Percentiles rank a stretch among this genome's conserved stretches.
These are phyloP conservation scores for Taphrina betulina DNA, from an alignment of 1,139 yeast species.

Conservation along the genomic window DNA sequence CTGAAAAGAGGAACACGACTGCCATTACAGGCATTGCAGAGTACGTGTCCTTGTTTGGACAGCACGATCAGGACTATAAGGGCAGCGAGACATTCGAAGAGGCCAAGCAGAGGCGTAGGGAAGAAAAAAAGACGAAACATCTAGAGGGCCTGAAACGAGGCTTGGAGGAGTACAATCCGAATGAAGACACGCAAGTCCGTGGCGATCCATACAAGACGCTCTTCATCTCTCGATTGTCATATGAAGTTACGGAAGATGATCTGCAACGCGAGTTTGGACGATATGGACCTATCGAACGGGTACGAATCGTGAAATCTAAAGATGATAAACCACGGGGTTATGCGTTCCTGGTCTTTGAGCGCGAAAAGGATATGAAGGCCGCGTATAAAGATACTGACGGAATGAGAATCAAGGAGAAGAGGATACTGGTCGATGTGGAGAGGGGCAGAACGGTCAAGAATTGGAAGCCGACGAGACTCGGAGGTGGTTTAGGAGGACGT, in stretches of 20 bases:
- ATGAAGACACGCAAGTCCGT: constrained; percentile 58
- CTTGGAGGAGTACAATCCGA: constrained; percentile 51
- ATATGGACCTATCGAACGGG: constrained; percentile 67
- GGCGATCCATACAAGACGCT: constrained; percentile 79
- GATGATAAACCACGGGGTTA: constrained; percentile 70
- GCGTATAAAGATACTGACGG: constrained; percentile 65
- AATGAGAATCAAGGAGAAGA: constrained; percentile 53
- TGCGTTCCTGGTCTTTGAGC: constrained; percentile 74
- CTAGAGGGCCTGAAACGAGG: constrained; percentile 44
- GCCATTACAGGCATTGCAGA: constrained; percentile 55
- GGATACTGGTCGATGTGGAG: constrained; percentile 75
- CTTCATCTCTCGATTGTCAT: constrained; percentile 71
- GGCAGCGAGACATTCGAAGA: constrained; percentile 48
- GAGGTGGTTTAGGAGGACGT: constrained; percentile 73
- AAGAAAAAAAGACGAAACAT: constrained; percentile 43
- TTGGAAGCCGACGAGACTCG: constrained; percentile 79
- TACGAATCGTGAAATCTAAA: constrained; percentile 64
- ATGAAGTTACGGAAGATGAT: constrained; percentile 66
- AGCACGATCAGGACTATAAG: constrained; percentile 45
- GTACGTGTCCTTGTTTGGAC: constrained; percentile 46
- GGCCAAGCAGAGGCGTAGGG: constrained; percentile 45
- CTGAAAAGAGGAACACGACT: constrained; percentile 54
- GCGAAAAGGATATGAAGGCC: constrained; percentile 56
- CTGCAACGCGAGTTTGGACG: constrained; percentile 60
- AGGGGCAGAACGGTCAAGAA: constrained; percentile 70